Evolutionary conservation across 2,329 filamentous ascomycete species (phyloP).

Genomic region (Alternaria burnsii): DNA sequence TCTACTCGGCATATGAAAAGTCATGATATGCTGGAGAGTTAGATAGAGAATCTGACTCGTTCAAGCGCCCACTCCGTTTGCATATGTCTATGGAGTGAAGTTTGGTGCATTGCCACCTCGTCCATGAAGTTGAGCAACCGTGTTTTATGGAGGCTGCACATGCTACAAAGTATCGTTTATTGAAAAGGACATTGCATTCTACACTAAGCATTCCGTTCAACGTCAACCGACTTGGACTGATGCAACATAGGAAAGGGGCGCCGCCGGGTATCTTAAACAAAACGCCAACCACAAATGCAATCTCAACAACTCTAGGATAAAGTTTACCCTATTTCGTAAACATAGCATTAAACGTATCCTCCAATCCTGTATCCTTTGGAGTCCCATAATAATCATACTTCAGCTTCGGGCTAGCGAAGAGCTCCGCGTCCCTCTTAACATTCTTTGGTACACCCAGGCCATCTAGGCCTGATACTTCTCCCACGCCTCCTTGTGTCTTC

Average conservation of each 20-base stretch:
- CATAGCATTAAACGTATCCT: constrained; percentile 43
- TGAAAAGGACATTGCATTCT: background rate
- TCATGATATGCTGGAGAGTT: constrained; percentile 49
- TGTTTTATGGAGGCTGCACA: background rate
- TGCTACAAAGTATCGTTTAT: background rate
- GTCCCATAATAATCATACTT: constrained; percentile 45
- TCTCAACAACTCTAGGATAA: background rate
- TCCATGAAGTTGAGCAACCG: background rate
- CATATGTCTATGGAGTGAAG: constrained; percentile 2
- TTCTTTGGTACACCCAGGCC: constrained; percentile 38
- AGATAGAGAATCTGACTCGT: constrained; percentile 49
- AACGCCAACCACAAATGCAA: constrained; percentile 19
- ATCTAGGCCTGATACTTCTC: constrained; percentile 26
- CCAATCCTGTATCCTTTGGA: constrained; percentile 44
- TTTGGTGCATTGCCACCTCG: background rate
- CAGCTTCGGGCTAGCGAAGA: constrained; percentile 44
- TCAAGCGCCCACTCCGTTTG: constrained; percentile 39
- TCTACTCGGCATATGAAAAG: constrained; percentile 48
- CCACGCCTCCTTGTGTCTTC: constrained; percentile 21
- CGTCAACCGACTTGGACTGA: constrained; percentile 5
- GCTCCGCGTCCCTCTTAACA: constrained; percentile 38
- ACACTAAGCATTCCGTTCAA: background rate
- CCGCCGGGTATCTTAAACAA: constrained; percentile 30
- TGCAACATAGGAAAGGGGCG: constrained; percentile 8
- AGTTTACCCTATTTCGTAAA: constrained; percentile 36